Percentiles rank a stretch among this genome's conserved stretches.
Evolutionary conservation across 2,329 filamentous ascomycete genomes (phyloP).

Genomic region (Fusarium nodosum): DNA sequence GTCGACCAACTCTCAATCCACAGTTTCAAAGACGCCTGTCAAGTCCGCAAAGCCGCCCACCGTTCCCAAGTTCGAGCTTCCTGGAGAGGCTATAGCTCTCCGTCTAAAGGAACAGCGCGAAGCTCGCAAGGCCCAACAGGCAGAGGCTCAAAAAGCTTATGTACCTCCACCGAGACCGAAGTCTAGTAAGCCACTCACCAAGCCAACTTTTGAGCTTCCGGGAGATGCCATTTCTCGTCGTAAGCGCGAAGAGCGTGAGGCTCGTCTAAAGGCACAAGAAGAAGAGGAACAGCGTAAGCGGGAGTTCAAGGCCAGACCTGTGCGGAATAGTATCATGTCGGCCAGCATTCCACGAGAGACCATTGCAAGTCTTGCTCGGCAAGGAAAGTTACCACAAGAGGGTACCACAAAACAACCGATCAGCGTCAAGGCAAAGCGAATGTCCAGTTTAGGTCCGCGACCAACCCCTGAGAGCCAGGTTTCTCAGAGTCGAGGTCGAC

Average conservation of each 20-base stretch:
- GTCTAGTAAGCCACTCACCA: slow-evolving; percentile 65
- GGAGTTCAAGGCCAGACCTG: slow-evolving; percentile 74
- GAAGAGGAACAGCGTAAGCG: slow-evolving; percentile 71
- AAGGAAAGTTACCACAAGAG: slow-evolving; percentile 58
- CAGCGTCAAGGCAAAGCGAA: slow-evolving; percentile 44
- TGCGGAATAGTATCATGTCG: slow-evolving; percentile 61
- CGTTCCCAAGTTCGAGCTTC: slow-evolving; percentile 70
- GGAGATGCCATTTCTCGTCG: slow-evolving; percentile 71
- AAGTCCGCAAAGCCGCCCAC: slow-evolving; percentile 70
- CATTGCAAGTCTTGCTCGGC: slow-evolving; percentile 68
- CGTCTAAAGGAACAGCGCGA: slow-evolving; percentile 71
- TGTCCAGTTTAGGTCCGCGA: slow-evolving; percentile 42
- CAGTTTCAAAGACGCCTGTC: slow-evolving; percentile 58
- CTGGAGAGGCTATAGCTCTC: slow-evolving; percentile 71
- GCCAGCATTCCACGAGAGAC: slow-evolving; percentile 67
- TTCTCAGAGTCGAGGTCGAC: slow-evolving; percentile 48
- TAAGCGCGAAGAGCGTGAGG: slow-evolving; percentile 69
- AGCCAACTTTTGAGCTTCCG: slow-evolving; percentile 72
- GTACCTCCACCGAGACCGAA: slow-evolving; percentile 62
- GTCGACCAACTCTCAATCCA: slow-evolving; percentile 28
- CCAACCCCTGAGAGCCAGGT: slow-evolving; percentile 23
- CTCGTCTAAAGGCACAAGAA: slow-evolving; percentile 68
- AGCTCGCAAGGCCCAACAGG: slow-evolving; percentile 61
- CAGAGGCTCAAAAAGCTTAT: slow-evolving; percentile 53
- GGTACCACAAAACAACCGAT: slow-evolving; percentile 36